These are phyloP conservation scores for Solanum chmielewskii DNA, from an alignment of 257 asterid species.

Conservation along the genomic window DNA sequence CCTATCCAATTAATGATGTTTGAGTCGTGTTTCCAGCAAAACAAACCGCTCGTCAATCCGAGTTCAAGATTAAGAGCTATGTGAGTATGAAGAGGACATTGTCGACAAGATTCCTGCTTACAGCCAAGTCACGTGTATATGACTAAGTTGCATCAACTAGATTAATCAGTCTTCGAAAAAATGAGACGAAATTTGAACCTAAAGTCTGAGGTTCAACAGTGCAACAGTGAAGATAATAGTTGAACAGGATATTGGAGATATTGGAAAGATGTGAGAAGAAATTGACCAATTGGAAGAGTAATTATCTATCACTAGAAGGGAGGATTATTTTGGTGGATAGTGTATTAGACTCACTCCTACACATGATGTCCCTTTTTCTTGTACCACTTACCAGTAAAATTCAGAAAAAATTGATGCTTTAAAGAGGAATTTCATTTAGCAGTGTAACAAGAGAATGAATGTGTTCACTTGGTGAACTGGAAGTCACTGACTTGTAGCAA, in stretches of 20 bases:
- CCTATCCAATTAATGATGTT: neutral
- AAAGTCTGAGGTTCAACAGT: neutral
- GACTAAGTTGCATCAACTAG: neutral
- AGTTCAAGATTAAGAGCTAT: neutral
- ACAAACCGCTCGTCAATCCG: neutral
- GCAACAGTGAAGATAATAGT: neutral
- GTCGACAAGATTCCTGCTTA: neutral
- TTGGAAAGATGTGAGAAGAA: neutral
- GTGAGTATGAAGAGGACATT: neutral
- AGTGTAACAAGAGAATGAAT: neutral
- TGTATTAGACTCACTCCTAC: neutral
- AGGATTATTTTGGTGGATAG: neutral
- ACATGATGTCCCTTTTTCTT: neutral
- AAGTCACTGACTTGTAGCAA: neutral
- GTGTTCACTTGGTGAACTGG: neutral
- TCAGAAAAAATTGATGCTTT: neutral
- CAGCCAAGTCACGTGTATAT: neutral
- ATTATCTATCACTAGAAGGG: too few species aligned
- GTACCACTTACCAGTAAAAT: neutral
- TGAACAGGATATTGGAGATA: neutral
- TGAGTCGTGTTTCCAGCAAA: neutral
- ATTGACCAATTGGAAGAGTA: neutral
- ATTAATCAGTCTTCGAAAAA: neutral
- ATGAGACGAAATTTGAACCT: neutral
- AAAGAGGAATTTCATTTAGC: neutral